phyloP scores from a whole-genome alignment of 805 yeast species.

The Candida ovalis region DNA sequence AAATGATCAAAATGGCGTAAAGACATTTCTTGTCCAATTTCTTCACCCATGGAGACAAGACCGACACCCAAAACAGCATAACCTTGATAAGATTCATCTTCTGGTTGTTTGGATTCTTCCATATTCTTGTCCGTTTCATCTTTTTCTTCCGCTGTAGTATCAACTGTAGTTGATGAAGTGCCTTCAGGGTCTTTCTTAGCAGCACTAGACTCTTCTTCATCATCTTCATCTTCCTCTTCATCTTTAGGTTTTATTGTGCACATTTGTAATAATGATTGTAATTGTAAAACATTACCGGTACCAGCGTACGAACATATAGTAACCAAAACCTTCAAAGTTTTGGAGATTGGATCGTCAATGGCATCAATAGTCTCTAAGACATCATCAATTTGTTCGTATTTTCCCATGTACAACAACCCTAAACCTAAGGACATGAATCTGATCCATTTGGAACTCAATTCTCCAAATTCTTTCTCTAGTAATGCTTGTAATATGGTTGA shows the following conservation, averaged over 20 bases:
- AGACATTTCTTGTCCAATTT: constrained; percentile 96
- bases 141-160: constrained; percentile 5
- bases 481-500: constrained; percentile 88
- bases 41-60: constrained; percentile 94
- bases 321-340: constrained; percentile 83
- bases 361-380: constrained; percentile 92
- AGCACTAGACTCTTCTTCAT: constrained; percentile 47
- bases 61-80: constrained; percentile 95
- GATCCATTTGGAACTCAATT: constrained; percentile 81
- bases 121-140: constrained; percentile 30
- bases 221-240: constrained; percentile 55
- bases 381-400: constrained; percentile 90
- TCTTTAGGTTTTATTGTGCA: constrained; percentile 70
- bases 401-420: constrained; percentile 89
- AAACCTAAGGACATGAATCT: constrained; percentile 88
- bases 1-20: constrained; percentile 95
- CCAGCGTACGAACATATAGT: constrained; percentile 95
- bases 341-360: constrained; percentile 89
- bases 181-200: constrained; percentile 49
- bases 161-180: constrained; percentile 20
- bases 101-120: constrained; percentile 30
- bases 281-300: constrained; percentile 93
- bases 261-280: constrained; percentile 86
- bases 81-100: constrained; percentile 65
- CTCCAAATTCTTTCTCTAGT: constrained; percentile 76